phyloP scores from a whole-genome alignment of 2,329 filamentous ascomycete genomes.

The Colletotrichum chrysophilum region DNA sequence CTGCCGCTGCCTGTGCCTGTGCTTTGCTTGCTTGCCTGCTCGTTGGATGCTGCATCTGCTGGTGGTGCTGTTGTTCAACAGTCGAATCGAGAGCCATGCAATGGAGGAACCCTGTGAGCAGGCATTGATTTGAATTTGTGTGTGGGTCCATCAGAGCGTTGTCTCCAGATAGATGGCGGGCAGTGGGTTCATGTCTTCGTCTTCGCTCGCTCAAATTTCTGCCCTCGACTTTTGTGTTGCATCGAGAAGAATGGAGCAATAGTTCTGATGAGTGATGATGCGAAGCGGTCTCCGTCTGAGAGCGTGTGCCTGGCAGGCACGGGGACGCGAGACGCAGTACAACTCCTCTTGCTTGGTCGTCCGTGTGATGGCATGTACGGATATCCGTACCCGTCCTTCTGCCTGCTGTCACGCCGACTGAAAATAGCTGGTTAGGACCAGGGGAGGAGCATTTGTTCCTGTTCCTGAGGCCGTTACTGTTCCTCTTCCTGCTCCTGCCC shows the following conservation, averaged over 20 bases:
- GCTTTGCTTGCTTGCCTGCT: neutral
- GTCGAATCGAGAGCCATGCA: neutral
- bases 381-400: neutral
- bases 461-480: neutral
- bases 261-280: neutral
- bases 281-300: constrained; percentile 8
- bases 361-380: neutral
- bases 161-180: constrained; percentile 10
- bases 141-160: constrained; percentile 8
- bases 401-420: neutral
- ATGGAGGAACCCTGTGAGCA: constrained; percentile 10
- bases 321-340: constrained; percentile 2
- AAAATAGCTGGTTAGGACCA: neutral
- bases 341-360: neutral
- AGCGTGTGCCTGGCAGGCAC: neutral
- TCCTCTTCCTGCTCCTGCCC: neutral
- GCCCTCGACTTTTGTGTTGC: constrained; percentile 8
- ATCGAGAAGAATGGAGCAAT: constrained; percentile 13
- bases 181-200: constrained; percentile 4
- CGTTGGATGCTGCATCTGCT: neutral
- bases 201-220: neutral
- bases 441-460: constrained; percentile 6
- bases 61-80: neutral
- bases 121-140: constrained; percentile 21
- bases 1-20: neutral